Base-by-base conservation (phyloP, 2,329 filamentous ascomycete genomes). In the Dothideomycetes sp. region DNA sequence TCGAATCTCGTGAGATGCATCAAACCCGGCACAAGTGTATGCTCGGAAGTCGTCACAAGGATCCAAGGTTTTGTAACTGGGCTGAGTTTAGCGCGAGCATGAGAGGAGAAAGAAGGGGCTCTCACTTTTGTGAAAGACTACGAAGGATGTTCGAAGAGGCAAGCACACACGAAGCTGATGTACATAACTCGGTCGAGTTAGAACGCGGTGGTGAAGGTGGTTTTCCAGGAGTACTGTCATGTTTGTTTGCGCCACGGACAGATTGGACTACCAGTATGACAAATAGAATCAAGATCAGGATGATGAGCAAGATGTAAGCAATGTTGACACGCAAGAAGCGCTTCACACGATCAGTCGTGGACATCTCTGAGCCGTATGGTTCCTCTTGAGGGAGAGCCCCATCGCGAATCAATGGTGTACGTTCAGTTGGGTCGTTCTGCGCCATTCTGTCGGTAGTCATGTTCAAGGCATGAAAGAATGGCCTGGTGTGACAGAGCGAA, bases 21-120 rank as follows among this genome's bases (percentile, higher is more conserved):
- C 41, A 13, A 43, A 43, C 2, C 41, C 41, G 28, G 33, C 27
- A n/a, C 41, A 43, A 16, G 33, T 33, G 11, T 43, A 43, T 4
- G 41, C 18, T n/a, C 33, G 41, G 17, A 43, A 43, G 22, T 43
- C 41, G 31, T 43, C 41, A 13, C 41, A 43, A 8, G 41, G 41
- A 17, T 43, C 41, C 23, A 43, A 7, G 11, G 27, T 37, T 13
- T 43, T 22, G 13, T 43, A 43, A 15, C 41, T 43, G 25, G 16
- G 1, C 5, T 5, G 1, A 4, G 12, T 3, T 41, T 13, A 41
- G 37, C 17, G 18, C 13, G 4, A 10, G 9, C 12, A 9, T 1
- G 5, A 11, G 6, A 13, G 1, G 17, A n/a, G 1, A 17, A 1
- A 1, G 28, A 9, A 5, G 12, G 10, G 5, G 3, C 3, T 9